phyloP scores from a whole-genome alignment of 2,329 filamentous ascomycete genomes.

The Aspergillus sp. region DNA sequence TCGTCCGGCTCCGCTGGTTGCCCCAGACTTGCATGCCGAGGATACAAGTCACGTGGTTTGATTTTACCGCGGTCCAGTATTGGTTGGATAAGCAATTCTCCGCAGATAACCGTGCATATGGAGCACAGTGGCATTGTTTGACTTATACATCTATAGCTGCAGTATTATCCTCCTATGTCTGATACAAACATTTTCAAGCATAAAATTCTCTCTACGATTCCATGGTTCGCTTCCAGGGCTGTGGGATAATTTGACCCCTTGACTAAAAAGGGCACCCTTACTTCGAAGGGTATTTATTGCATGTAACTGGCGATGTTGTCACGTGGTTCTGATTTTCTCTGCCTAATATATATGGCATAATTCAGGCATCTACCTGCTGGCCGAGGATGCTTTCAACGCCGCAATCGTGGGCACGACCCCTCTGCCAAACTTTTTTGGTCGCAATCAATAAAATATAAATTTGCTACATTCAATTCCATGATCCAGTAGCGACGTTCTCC shows the following conservation, averaged over 20 bases:
- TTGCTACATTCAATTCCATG: background rate
- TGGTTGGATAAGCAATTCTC: too few relatives aligned
- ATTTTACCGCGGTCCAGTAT: background rate
- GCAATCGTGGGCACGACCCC: conserved; percentile 1
- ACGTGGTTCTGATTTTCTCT: background rate
- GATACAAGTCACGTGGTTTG: background rate
- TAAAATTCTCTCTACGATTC: too few relatives aligned
- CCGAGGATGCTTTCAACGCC: conserved; percentile 9
- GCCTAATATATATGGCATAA: background rate
- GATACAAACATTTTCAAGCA: too few relatives aligned
- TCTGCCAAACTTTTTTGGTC: background rate
- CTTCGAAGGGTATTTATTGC: too few relatives aligned
- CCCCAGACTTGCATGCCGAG: conserved; percentile 5
- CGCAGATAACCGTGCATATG: too few relatives aligned
- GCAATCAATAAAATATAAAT: background rate
- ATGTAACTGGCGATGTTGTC: too few relatives aligned
- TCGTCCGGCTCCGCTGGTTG: conserved; percentile 2
- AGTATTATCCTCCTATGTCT: too few relatives aligned
- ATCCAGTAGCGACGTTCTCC: background rate
- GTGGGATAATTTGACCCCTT: too few relatives aligned
- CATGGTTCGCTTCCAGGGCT: too few relatives aligned
- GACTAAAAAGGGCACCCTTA: too few relatives aligned
- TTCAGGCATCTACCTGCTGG: background rate
- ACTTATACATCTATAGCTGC: too few relatives aligned
- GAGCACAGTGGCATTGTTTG: too few relatives aligned